Base-by-base conservation (phyloP, 1,284 basidiomycete species). In the Tylopilus sp. region DNA sequence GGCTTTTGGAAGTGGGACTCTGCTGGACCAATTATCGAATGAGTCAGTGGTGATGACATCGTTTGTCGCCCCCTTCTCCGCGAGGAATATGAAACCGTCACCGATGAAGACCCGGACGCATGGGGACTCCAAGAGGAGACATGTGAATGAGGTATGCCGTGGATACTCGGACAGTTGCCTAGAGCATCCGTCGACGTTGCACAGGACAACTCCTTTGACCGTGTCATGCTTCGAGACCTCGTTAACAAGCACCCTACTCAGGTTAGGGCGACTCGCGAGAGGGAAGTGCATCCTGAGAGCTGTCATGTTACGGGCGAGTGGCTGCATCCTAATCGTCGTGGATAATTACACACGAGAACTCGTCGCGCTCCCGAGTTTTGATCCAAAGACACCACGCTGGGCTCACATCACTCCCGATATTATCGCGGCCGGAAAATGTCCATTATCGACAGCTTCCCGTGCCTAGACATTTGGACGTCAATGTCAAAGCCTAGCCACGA, bases 201-300 rank as follows among this genome's bases (percentile, higher is more conserved):
- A n/a, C n/a, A n/a, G n/a, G n/a, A 96, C 90, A 60, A 97, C 95
- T 62, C 93, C 74, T 71, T 97, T 84, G 55, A 99, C 95, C 3
- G 81, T 78, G 46, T 87, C 80, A 72, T 99, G 95, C 77, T 97
- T 98, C 69, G 98, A 82, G 30, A 95, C 93, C 71, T 99, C 96
- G 50, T 97, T 96, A 49, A 99, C 94, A 33, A 99, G 84, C 19
- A 98, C 95, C 62, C 89, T 86, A 74, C 92, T 89, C 1, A 96
- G 97, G 77, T 97, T 90, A 25, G 97, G 96, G 71, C 99, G 96
- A 55, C 89, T 94, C 21, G 92, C 87, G 57, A 99, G 79, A 33
- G 96, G 96, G 42, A 99, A 75, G 73, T 98, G 95, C 16, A 96
- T 99, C 96, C 70, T 99, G 97, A 73, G 98, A 98, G n/a, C 91